Evolutionary conservation across 208 protist species (phyloP), one percentile per base, ranked within the genome.

Genomic region (Trypanosoma lewisi): DNA sequence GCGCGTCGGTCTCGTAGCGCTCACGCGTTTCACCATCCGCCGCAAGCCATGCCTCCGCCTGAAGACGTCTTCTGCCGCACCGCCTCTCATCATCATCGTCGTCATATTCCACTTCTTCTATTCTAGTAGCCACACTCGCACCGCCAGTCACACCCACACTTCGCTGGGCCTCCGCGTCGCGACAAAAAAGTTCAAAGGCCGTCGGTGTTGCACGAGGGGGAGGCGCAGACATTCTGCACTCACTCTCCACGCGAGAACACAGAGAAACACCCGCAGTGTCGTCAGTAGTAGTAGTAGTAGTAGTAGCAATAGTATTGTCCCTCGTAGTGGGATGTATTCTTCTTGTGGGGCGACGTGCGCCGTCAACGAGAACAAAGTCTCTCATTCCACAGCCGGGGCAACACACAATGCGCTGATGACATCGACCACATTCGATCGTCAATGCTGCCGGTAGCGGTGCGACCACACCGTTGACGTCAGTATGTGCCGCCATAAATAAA

Each of bases 31-130:
- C 23, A 12, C 16, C 12, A 31, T 58, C 56, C 14, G 77, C 67
- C 16, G 60, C 39, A 25, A 82, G 65, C 76, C 76, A 82, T 45
- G 30, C 17, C 57, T 73, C 64, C 9, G 70, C 76, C 28, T 75
- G 62, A 8, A 48, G 31, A 28, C 67, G 52, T 16, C 34, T 44
- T 19, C 31, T 55, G 7, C 25, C 37, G 4, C 28, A 37, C 2
- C 23, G 17, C 11, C 23, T 51, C 45, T 42, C 50, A 14, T 56
- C 52, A 25, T 19, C 34, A n/a, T 50, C 36, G 3, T 6, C 36
- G 21, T 57, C 25, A 4, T 39, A 17, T 8, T 49, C 45, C 57
- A 17, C 8, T 25, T 44, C 39, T 44, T 17, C 8, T 44, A 3
- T 14, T 17, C 12, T 14, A 17, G 11, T 17, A 2, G 12, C 34